phyloP scores from a whole-genome alignment of 176 grass and related monocot species.

The barley (Hordeum vulgare) region DNA sequence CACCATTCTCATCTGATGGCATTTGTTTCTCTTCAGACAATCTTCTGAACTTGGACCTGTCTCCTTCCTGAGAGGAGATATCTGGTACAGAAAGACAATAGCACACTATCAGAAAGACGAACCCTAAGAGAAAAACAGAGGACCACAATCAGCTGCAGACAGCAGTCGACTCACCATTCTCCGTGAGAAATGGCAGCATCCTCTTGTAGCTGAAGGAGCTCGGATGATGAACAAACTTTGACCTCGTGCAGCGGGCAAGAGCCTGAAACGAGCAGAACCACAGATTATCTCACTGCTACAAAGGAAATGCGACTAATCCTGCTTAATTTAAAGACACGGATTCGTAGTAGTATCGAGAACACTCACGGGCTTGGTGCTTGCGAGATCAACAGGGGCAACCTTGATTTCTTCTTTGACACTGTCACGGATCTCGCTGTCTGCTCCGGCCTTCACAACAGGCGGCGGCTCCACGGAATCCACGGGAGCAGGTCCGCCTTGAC shows the following conservation, averaged over 20 bases:
- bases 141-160: neutral
- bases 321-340: neutral
- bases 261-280: slow-evolving; percentile 34
- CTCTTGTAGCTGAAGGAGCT: slow-evolving; percentile 86
- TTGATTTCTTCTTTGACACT: neutral
- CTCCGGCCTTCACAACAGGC: neutral
- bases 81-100: slow-evolving; percentile 16
- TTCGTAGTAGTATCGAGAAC: neutral
- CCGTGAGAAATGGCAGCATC: slow-evolving; percentile 79
- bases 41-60: slow-evolving; percentile 16
- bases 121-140: neutral
- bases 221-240: slow-evolving; percentile 47
- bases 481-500: neutral
- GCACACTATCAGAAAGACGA: slow-evolving; percentile 3
- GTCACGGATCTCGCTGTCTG: neutral
- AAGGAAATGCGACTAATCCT: neutral
- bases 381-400: neutral
- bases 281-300: neutral
- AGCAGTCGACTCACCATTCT: slow-evolving; percentile 42
- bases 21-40: neutral
- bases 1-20: neutral
- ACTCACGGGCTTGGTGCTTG: slow-evolving; percentile 28
- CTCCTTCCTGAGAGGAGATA: slow-evolving; percentile 9
- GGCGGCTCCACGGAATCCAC: neutral
- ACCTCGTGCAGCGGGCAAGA: slow-evolving; percentile 31